Conservation (phyloP, 768 basidiomycete species). For the Pluteus cervinus region DNA sequence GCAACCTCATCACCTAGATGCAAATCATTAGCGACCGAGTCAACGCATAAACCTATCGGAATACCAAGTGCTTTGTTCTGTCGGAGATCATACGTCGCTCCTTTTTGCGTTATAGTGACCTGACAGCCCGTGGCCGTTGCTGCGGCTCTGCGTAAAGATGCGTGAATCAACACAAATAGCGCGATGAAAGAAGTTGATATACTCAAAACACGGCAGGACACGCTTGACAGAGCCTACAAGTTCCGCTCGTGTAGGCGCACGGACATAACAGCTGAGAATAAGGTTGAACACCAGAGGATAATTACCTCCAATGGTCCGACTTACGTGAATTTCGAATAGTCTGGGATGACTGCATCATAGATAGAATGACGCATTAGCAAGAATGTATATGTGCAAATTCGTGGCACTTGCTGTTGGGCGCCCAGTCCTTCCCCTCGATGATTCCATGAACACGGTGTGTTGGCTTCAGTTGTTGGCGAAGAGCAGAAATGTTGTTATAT, state of each 20-base stretch:
- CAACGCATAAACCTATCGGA: neutral
- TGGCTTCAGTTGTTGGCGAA: slow-evolving; percentile 79
- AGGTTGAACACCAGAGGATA: neutral
- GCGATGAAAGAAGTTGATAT: slow-evolving; percentile 14
- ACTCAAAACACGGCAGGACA: slow-evolving; percentile 72
- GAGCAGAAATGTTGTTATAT: slow-evolving; percentile 71
- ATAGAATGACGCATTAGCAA: neutral
- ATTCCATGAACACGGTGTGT: slow-evolving; percentile 78
- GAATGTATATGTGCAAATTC: neutral
- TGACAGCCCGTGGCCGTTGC: slow-evolving; percentile 62
- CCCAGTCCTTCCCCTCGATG: slow-evolving; percentile 72
- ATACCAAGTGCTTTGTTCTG: slow-evolving; percentile 63
- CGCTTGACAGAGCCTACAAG: slow-evolving; percentile 50
- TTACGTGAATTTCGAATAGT: slow-evolving; percentile 68
- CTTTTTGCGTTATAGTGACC: slow-evolving; percentile 30
- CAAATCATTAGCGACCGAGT: neutral
- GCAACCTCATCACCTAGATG: slow-evolving; percentile 57
- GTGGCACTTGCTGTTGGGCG: slow-evolving; percentile 51
- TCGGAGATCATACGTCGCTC: slow-evolving; percentile 47
- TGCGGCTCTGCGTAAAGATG: slow-evolving; percentile 42
- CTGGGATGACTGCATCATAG: slow-evolving; percentile 62
- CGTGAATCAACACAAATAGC: neutral
- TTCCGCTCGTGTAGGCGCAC: slow-evolving; percentile 63
- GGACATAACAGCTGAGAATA: slow-evolving; percentile 55
- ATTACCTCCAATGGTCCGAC: slow-evolving; percentile 12